These are phyloP conservation scores for Pogostemon cablin DNA, from an alignment of 257 asterid species.

Conservation along the genomic window DNA sequence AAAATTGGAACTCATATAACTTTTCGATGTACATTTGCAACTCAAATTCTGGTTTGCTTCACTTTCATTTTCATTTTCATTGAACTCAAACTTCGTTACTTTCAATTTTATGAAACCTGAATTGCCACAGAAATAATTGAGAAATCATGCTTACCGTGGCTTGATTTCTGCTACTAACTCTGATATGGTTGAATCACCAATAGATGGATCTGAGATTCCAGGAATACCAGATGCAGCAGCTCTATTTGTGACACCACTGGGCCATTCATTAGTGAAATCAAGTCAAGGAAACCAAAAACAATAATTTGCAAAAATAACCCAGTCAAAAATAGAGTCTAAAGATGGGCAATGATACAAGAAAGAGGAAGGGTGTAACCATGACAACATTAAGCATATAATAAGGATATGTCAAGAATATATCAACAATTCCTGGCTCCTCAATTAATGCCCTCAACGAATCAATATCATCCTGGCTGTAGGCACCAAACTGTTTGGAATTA, in stretches of 20 bases:
- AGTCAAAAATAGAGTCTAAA: constrained; percentile 5
- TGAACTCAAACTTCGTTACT: constrained; percentile 23
- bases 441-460: constrained; percentile 92
- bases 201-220: constrained; percentile 56
- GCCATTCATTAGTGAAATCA: constrained; percentile 89
- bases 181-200: constrained; percentile 61
- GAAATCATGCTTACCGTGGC: constrained; percentile 74
- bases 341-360: constrained; percentile 15
- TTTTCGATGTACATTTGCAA: background rate
- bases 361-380: constrained; percentile 9
- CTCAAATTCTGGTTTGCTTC: constrained; percentile 1
- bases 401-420: constrained; percentile 97
- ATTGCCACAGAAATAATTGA: background rate
- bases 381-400: constrained; percentile 32
- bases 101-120: constrained; percentile 23
- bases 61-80: constrained; percentile 1
- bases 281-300: constrained; percentile 55
- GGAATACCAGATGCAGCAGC: constrained; percentile 63
- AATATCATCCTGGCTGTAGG: constrained; percentile 84
- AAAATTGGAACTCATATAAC: no score
- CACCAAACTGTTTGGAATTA: constrained; percentile 69
- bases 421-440: constrained; percentile 83
- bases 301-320: constrained; percentile 17
- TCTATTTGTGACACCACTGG: constrained; percentile 65
- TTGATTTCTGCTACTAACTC: constrained; percentile 88